Evolutionary conservation across 768 basidiomycete species (phyloP).

Genomic region (Suillus plorans): DNA sequence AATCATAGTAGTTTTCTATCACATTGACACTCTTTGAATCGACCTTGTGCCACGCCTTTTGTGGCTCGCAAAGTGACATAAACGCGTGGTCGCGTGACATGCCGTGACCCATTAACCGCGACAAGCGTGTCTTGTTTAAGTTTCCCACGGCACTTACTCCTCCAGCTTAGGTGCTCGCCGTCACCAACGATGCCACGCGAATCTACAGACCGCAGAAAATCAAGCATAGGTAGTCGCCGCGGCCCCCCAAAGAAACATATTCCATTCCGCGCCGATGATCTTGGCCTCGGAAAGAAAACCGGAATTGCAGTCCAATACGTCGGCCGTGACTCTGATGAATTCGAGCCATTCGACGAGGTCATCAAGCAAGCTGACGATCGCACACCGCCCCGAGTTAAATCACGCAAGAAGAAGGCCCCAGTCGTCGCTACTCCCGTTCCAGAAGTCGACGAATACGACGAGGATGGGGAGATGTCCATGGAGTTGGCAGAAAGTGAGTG

Average conservation of each 20-base stretch:
- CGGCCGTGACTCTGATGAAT: constrained; percentile 75
- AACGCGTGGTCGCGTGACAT: constrained; percentile 15
- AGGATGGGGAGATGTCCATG: constrained; percentile 77
- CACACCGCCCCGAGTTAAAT: constrained; percentile 58
- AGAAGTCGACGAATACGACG: constrained; percentile 43
- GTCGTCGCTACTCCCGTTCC: constrained; percentile 27
- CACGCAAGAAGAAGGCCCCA: constrained; percentile 49
- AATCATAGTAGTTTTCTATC: background rate
- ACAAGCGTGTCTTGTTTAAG: constrained; percentile 23
- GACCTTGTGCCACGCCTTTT: background rate
- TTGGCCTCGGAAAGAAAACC: constrained; percentile 77
- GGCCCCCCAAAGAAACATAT: constrained; percentile 66
- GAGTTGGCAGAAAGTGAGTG: constrained; percentile 69
- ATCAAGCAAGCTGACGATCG: constrained; percentile 67
- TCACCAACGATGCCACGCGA: constrained; percentile 28
- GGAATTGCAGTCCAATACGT: constrained; percentile 69
- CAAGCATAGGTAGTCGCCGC: constrained; percentile 47
- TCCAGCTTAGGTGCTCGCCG: constrained; percentile 10
- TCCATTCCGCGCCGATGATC: constrained; percentile 77
- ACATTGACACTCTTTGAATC: background rate
- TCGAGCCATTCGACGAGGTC: constrained; percentile 78
- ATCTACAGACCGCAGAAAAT: constrained; percentile 29
- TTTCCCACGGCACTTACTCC: constrained; percentile 20
- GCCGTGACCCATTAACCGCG: constrained; percentile 18
- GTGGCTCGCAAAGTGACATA: constrained; percentile 16